Base-by-base conservation (phyloP, 257 asterid genomes). In the Primulina tabacum region DNA sequence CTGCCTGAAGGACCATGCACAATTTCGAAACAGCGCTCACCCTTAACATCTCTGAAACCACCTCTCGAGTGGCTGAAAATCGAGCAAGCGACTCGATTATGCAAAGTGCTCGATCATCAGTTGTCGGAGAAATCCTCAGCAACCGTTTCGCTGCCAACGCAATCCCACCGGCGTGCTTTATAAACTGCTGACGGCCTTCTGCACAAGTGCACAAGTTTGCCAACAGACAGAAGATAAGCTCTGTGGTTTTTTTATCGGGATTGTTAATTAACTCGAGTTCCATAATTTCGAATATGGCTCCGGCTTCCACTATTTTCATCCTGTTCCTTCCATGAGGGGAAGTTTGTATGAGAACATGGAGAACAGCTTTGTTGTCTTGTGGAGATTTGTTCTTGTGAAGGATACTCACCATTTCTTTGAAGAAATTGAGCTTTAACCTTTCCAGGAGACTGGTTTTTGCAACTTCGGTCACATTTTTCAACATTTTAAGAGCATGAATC, bases 1-100 rank as follows among this genome's bases (percentile, higher is more conserved):
- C 84, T 10, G 96, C 96, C 75, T 93, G 99, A 73, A 93, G 73
- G 10, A 86, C 80, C 99, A 93, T 90, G 83, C 96, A 86, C 6
- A 93, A 84, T 78, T 93, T 93, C 60, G 96, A 68, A 47, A 93
- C 99, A 0, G 82, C 99, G 10, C 95, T 87, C 67, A 90, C 91
- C 71, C 86, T 82, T 82, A 93, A 71, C 90, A 93, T 93, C 90
- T 93, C 99, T 64, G 58, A 6, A 16, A 89, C 69, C 73, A 93
- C 96, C 72, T 82, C 90, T 35, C 74, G 64, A 9, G 95, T 84
- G 1, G 87, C 97, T 0, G 96, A 78, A 69, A 67, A 89, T 53
- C 88, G 70, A 4, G 86, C 78, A 6, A 93, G 73, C 64, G 79
- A 71, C 70, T 82, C 89, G 5, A 90, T 60, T 17, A 93, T 67